phyloP scores from a whole-genome alignment of 2,329 filamentous ascomycete genomes.

The Simplicillium aogashimaense region DNA sequence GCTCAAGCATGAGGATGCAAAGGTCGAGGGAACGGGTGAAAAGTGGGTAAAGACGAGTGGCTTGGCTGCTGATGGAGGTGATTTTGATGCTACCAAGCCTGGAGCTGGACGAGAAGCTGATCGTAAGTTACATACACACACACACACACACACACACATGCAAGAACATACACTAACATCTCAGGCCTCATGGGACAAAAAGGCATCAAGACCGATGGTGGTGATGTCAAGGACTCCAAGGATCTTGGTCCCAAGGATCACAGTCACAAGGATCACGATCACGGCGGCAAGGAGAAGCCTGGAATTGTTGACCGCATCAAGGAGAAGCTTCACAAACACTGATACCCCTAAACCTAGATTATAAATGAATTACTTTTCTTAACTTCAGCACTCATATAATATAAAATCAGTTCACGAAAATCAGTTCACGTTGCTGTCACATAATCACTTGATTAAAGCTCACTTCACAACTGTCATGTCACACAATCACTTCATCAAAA shows the following conservation, averaged over 20 bases:
- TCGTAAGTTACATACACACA: slow-evolving; percentile 31
- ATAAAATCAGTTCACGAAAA: too few species aligned
- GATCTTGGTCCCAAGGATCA: slow-evolving; percentile 2
- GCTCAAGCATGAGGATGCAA: slow-evolving; percentile 15
- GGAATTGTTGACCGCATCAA: slow-evolving; percentile 5
- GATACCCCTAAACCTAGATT: background rate
- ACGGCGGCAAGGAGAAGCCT: slow-evolving; percentile 4
- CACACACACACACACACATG: background rate
- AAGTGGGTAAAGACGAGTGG: slow-evolving; percentile 48
- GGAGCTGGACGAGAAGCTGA: slow-evolving; percentile 59
- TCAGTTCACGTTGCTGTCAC: slow-evolving; percentile 2
- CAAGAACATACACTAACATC: slow-evolving; percentile 9
- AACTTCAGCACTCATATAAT: too few species aligned
- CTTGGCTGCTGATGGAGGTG: slow-evolving; percentile 52
- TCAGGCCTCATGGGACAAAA: slow-evolving; percentile 24
- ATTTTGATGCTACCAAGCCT: slow-evolving; percentile 54
- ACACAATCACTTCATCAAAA: too few species aligned
- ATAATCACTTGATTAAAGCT: slow-evolving; percentile 1
- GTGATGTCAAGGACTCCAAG: slow-evolving; percentile 5
- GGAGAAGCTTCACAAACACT: slow-evolving; percentile 8
- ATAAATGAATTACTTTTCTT: too few species aligned
- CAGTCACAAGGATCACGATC: background rate
- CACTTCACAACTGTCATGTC: too few species aligned
- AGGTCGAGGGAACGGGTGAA: slow-evolving; percentile 42
- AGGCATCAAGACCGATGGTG: slow-evolving; percentile 13